phyloP scores from a whole-genome alignment of 192 early-diverging fungal genomes.

The Mortierella antarctica region DNA sequence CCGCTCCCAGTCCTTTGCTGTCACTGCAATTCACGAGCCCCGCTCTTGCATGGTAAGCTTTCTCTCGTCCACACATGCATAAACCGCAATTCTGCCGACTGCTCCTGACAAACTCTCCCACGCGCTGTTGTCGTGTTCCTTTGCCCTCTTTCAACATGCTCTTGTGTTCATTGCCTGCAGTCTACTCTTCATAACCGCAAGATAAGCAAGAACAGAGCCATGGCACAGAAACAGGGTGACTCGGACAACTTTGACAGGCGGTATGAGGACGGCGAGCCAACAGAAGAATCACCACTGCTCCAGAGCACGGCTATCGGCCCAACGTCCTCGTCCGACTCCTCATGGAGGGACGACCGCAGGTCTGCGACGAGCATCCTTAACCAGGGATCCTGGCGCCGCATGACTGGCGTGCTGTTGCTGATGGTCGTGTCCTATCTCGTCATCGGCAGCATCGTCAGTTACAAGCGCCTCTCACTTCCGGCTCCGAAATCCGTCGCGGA shows the following conservation, averaged over 20 bases:
- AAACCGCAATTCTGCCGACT: too few species aligned
- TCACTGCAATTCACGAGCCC: too few species aligned
- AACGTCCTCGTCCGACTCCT: neutral
- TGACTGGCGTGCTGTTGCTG: conserved; percentile 41
- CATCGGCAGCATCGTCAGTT: conserved; percentile 40
- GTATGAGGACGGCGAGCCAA: neutral
- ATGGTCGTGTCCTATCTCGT: conserved; percentile 45
- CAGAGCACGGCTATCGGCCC: neutral
- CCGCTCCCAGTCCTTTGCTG: too few species aligned
- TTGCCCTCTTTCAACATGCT: neutral
- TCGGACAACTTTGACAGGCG: neutral
- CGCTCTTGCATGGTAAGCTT: conserved; percentile 9
- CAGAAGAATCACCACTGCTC: conserved; percentile 37
- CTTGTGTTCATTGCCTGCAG: neutral
- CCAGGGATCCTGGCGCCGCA: conserved; percentile 50
- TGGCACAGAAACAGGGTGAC: conserved; percentile 11
- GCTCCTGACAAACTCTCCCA: neutral
- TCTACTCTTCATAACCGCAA: conserved; percentile 31
- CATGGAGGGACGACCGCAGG: neutral
- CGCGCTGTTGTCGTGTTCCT: neutral
- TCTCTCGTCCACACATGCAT: neutral
- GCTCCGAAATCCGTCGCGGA: conserved; percentile 26
- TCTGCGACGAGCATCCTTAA: conserved; percentile 23
- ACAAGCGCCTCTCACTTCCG: conserved; percentile 46
- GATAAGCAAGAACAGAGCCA: conserved; percentile 21